These are phyloP conservation scores for Plasmodium inui DNA, from an alignment of 169 alveolate genomes.

Conservation along the genomic window DNA sequence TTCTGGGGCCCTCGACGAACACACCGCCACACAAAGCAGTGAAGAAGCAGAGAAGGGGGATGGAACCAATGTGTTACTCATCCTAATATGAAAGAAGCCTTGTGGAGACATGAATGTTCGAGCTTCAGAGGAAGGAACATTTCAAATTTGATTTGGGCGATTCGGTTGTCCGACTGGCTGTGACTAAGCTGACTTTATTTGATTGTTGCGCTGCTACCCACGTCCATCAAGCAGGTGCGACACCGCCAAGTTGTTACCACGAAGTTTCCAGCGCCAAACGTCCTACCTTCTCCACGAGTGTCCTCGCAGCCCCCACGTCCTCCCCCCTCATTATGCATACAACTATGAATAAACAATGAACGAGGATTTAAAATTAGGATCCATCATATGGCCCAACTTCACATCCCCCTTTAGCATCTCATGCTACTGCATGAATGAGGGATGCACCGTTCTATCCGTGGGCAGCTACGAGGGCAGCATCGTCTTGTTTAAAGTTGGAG, in stretches of 20 bases:
- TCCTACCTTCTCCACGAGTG: background rate
- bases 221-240: background rate
- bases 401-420: conserved; percentile 67
- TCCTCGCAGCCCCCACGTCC: background rate
- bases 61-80: background rate
- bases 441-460: conserved; percentile 20
- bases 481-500: conserved; percentile 30
- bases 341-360: conserved; percentile 72
- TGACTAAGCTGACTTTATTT: background rate
- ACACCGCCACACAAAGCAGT: background rate
- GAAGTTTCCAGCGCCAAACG: background rate
- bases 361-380: conserved; percentile 76
- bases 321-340: background rate
- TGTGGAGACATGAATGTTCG: background rate
- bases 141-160: background rate
- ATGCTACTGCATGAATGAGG: conserved; percentile 45
- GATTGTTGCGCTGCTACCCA: background rate
- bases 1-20: background rate
- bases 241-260: no score
- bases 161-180: background rate
- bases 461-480: conserved; percentile 70
- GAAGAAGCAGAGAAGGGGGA: background rate
- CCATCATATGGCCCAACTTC: conserved; percentile 76
- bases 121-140: background rate
- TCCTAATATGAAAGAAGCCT: background rate